A percentile compares a stretch with the other conserved stretches of the same genome.
These are phyloP conservation scores for Wallacemonas sp. DNA, from an alignment of 208 protist species.

Conservation along the genomic window DNA sequence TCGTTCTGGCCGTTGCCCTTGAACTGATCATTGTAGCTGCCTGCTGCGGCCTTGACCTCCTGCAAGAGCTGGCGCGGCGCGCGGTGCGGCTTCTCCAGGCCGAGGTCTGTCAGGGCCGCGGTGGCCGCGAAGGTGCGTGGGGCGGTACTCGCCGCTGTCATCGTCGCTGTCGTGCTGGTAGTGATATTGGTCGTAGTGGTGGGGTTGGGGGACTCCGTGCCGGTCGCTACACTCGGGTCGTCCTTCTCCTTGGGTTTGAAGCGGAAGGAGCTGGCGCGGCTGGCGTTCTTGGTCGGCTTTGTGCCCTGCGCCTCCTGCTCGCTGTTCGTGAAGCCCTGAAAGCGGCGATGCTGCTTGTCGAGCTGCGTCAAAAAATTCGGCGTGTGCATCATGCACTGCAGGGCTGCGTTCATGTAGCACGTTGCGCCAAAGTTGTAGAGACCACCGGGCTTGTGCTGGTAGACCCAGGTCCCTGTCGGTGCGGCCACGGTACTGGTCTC, in stretches of 20 bases:
- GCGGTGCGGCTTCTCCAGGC: background rate
- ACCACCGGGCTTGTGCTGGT: slow-evolving; percentile 36
- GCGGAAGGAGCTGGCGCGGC: slow-evolving; percentile 11
- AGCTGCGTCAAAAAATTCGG: slow-evolving; percentile 48
- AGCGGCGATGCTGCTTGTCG: slow-evolving; percentile 17
- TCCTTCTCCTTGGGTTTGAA: slow-evolving; percentile 13
- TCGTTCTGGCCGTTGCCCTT: slow-evolving; percentile 82
- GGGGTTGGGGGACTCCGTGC: background rate
- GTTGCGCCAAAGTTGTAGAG: slow-evolving; percentile 94
- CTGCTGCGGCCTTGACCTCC: slow-evolving; percentile 60
- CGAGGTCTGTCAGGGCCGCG: slow-evolving; percentile 49
- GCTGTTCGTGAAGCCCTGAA: slow-evolving; percentile 25
- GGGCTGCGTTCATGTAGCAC: slow-evolving; percentile 96
- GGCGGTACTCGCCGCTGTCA: slow-evolving; percentile 19
- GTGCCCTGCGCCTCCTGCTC: slow-evolving; percentile 15
- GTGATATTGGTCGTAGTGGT: slow-evolving; percentile 14
- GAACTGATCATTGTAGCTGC: slow-evolving; percentile 77
- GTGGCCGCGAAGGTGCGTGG: slow-evolving; percentile 34
- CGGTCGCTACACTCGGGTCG: background rate
- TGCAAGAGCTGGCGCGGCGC: slow-evolving; percentile 37
- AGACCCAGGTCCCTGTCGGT: background rate
- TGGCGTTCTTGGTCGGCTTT: background rate
- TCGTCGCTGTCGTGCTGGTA: no score
- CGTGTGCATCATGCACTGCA: slow-evolving; percentile 92
- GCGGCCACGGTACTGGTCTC: no score